Percentiles rank a stretch among this genome's conserved stretches.
Conservation (phyloP, 2,329 filamentous ascomycete genomes). For the Sporothrix euskadiensis region DNA sequence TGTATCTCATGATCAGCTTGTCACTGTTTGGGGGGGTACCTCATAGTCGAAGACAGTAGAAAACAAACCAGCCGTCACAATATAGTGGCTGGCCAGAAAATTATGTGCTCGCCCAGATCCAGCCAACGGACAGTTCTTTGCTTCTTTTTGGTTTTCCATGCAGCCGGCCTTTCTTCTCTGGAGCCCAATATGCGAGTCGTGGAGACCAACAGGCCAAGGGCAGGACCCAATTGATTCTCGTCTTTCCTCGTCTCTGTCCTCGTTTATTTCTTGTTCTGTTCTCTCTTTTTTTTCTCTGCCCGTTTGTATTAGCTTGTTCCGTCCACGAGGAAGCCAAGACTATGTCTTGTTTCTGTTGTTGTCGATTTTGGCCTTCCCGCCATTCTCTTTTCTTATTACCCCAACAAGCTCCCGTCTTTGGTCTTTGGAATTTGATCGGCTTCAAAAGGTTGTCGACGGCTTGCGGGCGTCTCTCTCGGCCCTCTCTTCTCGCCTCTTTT, state of each 20-base stretch:
- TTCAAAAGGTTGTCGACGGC: neutral
- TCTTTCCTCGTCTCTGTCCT: neutral
- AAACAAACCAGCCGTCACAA: neutral
- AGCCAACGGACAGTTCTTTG: neutral
- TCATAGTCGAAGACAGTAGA: neutral
- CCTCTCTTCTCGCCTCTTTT: neutral
- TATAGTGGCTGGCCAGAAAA: neutral
- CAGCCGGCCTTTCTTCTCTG: slow-evolving; percentile 20
- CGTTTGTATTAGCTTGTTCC: slow-evolving; percentile 5
- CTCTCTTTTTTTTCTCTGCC: neutral
- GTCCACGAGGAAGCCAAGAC: slow-evolving; percentile 4
- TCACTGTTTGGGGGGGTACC: neutral
- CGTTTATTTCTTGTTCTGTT: neutral
- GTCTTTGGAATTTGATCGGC: neutral
- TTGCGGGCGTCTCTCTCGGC: slow-evolving; percentile 7
- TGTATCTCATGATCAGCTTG: neutral
- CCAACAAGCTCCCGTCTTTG: neutral
- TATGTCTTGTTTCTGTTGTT: slow-evolving; percentile 13
- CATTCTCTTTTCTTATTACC: neutral
- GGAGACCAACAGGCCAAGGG: slow-evolving; percentile 12
- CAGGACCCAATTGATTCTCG: neutral
- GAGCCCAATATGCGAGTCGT: slow-evolving; percentile 17
- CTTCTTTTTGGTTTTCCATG: slow-evolving; percentile 21
- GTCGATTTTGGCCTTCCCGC: neutral
- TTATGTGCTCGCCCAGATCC: neutral